Percentiles rank a stretch among this genome's conserved stretches.
These are phyloP conservation scores for Phragmites australis DNA, from an alignment of 176 grass and related monocot genomes.

Conservation along the genomic window DNA sequence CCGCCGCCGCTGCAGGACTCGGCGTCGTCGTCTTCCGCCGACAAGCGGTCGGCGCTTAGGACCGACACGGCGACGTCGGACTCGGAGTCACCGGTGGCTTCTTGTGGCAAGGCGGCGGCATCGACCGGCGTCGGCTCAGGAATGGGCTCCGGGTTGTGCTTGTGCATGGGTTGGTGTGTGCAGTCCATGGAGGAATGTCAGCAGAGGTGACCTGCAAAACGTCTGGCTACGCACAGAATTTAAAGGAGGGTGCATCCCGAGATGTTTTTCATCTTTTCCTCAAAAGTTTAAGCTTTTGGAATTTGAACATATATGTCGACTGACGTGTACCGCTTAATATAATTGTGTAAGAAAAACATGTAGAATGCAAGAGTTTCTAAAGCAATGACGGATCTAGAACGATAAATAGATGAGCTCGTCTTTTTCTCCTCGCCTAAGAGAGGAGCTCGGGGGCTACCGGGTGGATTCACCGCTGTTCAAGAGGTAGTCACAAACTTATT, in stretches of 20 bases:
- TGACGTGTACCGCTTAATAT: too few relatives aligned
- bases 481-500: too few relatives aligned
- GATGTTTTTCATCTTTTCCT: too few relatives aligned
- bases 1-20: slow-evolving; percentile 25
- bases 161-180: background rate
- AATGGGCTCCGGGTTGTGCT: background rate
- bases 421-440: too few relatives aligned
- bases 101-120: background rate
- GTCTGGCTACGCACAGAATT: background rate
- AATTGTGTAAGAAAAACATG: too few relatives aligned
- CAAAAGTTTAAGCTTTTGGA: background rate
- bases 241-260: background rate
- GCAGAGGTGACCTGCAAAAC: background rate
- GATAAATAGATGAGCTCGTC: too few relatives aligned
- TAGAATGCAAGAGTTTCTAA: too few relatives aligned
- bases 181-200: background rate
- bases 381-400: too few relatives aligned
- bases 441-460: too few relatives aligned
- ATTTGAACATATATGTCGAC: too few relatives aligned
- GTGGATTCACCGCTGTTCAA: too few relatives aligned
- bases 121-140: background rate
- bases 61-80: background rate
- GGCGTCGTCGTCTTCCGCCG: background rate
- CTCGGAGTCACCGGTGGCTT: slow-evolving; percentile 33
- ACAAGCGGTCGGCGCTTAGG: background rate